Evolutionary conservation across 2,329 filamentous ascomycete species (phyloP), one percentile per base, ranked within the genome.

Genomic region (Leptographium lundbergii): DNA sequence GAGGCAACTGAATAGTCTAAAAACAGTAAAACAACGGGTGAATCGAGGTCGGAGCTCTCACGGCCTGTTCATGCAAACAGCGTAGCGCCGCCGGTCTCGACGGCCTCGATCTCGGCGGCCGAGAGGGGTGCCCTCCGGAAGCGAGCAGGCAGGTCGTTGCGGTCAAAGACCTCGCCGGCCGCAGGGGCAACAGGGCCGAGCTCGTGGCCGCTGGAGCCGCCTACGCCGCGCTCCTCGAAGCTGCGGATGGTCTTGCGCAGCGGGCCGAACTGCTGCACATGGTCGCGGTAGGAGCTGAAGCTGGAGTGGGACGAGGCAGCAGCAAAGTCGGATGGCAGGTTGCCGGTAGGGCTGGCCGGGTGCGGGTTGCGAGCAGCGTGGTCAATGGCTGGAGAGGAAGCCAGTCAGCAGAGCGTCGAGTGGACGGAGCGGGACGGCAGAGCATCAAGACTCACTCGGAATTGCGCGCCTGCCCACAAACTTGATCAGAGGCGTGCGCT

Each of bases 41-140:
- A 51, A 51, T 9, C 5, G 13, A 10, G 24, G 17, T 13, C 24
- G 25, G 48, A 10, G 25, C 48, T 25, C 10, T 14, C 17, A 45
- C 14, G 39, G 47, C 24, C n/a, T 25, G 11, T 61, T 75, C 69
- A 81, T 63, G 75, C 74, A 63, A 79, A 72, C 59, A 78, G 70
- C 42, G 79, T 74, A 39, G 92, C 94, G 60, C 94, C 94, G 59
- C 91, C 94, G 59, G 89, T 94, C 82, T 96, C 91, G 68, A 99
- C 82, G 25, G 91, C 91, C 73, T 97, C 94, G 61, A 99, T 99
- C 81, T 99, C 94, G 51, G 85, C 85, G 66, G 85, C 74, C 45
- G 82, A 86, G 74, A 91, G 88, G 14, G 84, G 81, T 55, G 82
- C 76, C 64, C 90, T 82, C 68, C 86, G 84, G 81, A 96, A 99